Conservation (phyloP, 2,329 filamentous ascomycete species). For the Paecilomyces sp. region DNA sequence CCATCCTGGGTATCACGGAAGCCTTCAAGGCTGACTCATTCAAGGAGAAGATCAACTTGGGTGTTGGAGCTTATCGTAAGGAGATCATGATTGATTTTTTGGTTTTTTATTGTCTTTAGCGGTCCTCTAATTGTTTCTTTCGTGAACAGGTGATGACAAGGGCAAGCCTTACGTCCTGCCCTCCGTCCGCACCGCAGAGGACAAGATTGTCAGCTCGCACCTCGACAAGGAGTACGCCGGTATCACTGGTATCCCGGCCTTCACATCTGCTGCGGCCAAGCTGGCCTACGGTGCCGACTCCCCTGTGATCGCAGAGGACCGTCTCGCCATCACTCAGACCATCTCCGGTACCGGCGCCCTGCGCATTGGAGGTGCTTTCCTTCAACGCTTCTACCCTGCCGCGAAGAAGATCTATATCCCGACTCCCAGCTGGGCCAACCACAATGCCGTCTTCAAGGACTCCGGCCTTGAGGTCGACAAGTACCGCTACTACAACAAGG, state of each 20-base stretch:
- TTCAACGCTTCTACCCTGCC: slow-evolving; percentile 82
- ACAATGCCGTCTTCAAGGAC: slow-evolving; percentile 92
- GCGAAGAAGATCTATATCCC: slow-evolving; percentile 96
- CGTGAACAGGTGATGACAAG: slow-evolving; percentile 62
- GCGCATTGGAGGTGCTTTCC: slow-evolving; percentile 88
- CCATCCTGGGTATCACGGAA: slow-evolving; percentile 67
- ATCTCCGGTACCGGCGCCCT: slow-evolving; percentile 97
- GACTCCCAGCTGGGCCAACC: slow-evolving; percentile 95
- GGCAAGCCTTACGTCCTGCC: slow-evolving; percentile 98
- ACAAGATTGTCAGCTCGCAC: slow-evolving; percentile 68
- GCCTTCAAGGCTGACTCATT: slow-evolving; percentile 97
- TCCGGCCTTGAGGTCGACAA: slow-evolving; percentile 84
- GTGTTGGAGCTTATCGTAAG: slow-evolving; percentile 89
- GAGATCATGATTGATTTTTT: slow-evolving; percentile 1
- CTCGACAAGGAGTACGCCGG: slow-evolving; percentile 97
- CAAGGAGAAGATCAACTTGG: slow-evolving; percentile 95
- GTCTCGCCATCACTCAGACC: slow-evolving; percentile 89
- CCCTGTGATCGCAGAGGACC: slow-evolving; percentile 62
- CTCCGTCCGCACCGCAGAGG: slow-evolving; percentile 82
- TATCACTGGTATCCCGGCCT: slow-evolving; percentile 91
- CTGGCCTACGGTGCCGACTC: slow-evolving; percentile 85
- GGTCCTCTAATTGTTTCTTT: neutral
- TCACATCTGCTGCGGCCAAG: slow-evolving; percentile 84
- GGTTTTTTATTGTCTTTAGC: neutral
- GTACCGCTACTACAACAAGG: slow-evolving; percentile 99